These are phyloP conservation scores for Solanum tacnaense DNA, from an alignment of 257 asterid species.

Conservation along the genomic window DNA sequence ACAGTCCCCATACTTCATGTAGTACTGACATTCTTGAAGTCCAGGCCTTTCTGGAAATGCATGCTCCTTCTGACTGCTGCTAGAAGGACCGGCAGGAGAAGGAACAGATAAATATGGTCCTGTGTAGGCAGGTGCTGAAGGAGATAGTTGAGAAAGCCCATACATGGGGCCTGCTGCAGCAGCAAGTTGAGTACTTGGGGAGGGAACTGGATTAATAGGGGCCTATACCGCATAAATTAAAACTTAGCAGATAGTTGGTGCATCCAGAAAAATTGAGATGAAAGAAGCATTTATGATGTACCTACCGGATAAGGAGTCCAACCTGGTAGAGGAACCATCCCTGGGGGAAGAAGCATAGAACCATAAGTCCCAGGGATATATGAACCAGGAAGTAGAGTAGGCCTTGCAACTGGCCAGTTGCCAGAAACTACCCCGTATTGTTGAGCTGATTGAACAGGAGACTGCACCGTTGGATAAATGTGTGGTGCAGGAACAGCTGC, in stretches of 20 bases:
- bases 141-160: constrained; percentile 61
- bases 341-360: constrained; percentile 64
- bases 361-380: constrained; percentile 69
- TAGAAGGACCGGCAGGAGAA: constrained; percentile 53
- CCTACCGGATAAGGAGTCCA: constrained; percentile 83
- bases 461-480: constrained; percentile 43
- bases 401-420: constrained; percentile 79
- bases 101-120: constrained; percentile 58
- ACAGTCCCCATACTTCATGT: constrained; percentile 81
- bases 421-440: constrained; percentile 72
- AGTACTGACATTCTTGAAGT: constrained; percentile 74
- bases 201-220: constrained; percentile 46
- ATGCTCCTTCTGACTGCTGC: constrained; percentile 52
- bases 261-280: background rate
- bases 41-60: constrained; percentile 84
- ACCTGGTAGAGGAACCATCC: constrained; percentile 71
- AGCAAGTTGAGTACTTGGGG: constrained; percentile 51
- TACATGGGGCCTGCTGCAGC: constrained; percentile 48
- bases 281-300: constrained; percentile 7
- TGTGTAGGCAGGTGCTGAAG: constrained; percentile 69
- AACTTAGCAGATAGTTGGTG: background rate
- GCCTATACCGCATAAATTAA: constrained; percentile 33
- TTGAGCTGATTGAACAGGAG: constrained; percentile 74
- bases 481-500: constrained; percentile 39
- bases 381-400: constrained; percentile 63